These are phyloP conservation scores for Xylaria grammica DNA, from an alignment of 495 filamentous ascomycete genomes.

Conservation along the genomic window DNA sequence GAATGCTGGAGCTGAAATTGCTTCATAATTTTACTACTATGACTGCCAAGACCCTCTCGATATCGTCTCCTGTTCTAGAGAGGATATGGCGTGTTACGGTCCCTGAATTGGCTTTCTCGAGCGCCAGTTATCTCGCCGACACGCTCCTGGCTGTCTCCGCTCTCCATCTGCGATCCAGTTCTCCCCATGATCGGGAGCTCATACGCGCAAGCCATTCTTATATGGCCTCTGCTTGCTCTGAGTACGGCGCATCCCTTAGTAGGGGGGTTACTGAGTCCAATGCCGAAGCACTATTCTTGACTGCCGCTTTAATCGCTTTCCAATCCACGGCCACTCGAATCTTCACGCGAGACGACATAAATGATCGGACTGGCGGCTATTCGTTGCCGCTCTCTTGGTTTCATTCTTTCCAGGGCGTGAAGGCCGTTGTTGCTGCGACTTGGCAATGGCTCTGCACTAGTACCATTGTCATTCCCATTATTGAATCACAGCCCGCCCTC, in stretches of 20 bases:
- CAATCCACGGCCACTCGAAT: conserved; percentile 61
- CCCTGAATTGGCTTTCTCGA: conserved; percentile 59
- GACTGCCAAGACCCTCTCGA: conserved; percentile 58
- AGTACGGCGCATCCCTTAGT: conserved; percentile 56
- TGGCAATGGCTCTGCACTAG: conserved; percentile 59
- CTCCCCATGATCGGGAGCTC: conserved; percentile 56
- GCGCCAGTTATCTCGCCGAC: conserved; percentile 57
- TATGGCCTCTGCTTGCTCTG: conserved; percentile 60
- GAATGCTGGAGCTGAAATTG: conserved; percentile 57
- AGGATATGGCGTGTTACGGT: conserved; percentile 60
- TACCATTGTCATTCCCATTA: conserved; percentile 56
- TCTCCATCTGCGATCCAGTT: conserved; percentile 55
- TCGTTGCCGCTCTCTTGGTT: conserved; percentile 60
- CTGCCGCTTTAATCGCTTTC: conserved; percentile 60
- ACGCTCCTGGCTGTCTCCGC: conserved; percentile 62
- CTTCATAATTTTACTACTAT: conserved; percentile 61
- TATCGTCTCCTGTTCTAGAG: conserved; percentile 51
- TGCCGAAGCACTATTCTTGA: conserved; percentile 61
- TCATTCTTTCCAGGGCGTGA: conserved; percentile 64
- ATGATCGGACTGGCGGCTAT: conserved; percentile 42
- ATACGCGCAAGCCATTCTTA: conserved; percentile 61
- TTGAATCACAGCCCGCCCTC: conserved; percentile 59
- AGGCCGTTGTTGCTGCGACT: conserved; percentile 55
- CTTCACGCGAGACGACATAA: conserved; percentile 52
- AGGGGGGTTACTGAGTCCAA: conserved; percentile 56